A percentile compares a stretch with the other conserved stretches of the same genome.
Conservation (phyloP, 73 alveolate genomes). For the Paramecium caudatum region DNA sequence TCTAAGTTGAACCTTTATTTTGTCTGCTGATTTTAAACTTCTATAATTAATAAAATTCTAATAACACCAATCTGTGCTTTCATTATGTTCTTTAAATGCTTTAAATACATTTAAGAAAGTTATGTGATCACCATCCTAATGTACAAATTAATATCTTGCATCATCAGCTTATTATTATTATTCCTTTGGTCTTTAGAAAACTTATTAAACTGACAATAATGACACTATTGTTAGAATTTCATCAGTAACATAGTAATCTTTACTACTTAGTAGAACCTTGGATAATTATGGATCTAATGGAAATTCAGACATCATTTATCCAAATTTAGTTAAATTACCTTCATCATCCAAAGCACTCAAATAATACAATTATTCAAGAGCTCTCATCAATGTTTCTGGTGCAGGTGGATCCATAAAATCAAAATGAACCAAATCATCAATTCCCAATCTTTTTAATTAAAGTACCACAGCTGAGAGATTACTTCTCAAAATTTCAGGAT, state of each 20-base stretch:
- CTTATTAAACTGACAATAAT: slow-evolving; percentile 94
- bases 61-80: slow-evolving; percentile 96
- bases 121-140: slow-evolving; percentile 99
- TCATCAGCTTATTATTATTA: slow-evolving; percentile 97
- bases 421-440: slow-evolving; percentile 98
- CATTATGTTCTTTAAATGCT: slow-evolving; percentile 92
- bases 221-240: slow-evolving; percentile 98
- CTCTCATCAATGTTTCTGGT: slow-evolving; percentile 99
- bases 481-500: slow-evolving; percentile 99
- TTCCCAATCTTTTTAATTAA: slow-evolving; percentile 90
- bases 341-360: slow-evolving; percentile 99
- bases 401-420: slow-evolving; percentile 99
- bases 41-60: slow-evolving; percentile 79
- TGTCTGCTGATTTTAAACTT: slow-evolving; percentile 87
- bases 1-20: slow-evolving; percentile 90
- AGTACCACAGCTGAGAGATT: slow-evolving; percentile 96
- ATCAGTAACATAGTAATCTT: slow-evolving; percentile 92
- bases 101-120: slow-evolving; percentile 96
- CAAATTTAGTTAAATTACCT: slow-evolving; percentile 97
- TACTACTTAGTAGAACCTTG: slow-evolving; percentile 94
- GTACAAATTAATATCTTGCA: slow-evolving; percentile 97
- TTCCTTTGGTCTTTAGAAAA: slow-evolving; percentile 96
- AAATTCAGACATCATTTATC: slow-evolving; percentile 98
- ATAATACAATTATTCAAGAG: slow-evolving; percentile 97
- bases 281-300: slow-evolving; percentile 99